phyloP scores from a whole-genome alignment of 2,329 filamentous ascomycete species.

The Myriosclerotinia scirpicola region DNA sequence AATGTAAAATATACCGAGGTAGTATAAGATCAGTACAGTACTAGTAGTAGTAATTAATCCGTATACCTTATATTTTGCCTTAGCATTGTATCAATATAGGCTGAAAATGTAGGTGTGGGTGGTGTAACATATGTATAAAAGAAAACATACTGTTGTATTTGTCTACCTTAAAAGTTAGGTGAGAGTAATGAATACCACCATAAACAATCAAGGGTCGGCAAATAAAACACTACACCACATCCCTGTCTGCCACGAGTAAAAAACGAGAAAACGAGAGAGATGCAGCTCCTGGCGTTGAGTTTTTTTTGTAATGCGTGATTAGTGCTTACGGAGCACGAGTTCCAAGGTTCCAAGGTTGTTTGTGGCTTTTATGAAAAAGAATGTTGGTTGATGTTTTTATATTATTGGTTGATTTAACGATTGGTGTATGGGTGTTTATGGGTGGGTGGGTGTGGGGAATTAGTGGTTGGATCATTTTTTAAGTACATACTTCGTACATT shows the following conservation, averaged over 20 bases:
- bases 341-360: not conserved
- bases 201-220: not conserved
- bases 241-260: constrained; percentile 18
- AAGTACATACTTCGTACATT: no score
- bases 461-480: not conserved
- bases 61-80: no score
- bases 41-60: no score
- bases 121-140: no score
- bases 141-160: no score
- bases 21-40: no score
- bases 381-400: not conserved
- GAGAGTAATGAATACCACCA: no score
- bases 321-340: not conserved
- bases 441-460: not conserved
- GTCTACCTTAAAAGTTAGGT: no score
- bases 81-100: no score
- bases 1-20: no score
- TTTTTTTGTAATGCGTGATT: no score
- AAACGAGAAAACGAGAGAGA: constrained; percentile 17
- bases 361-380: constrained; percentile 8
- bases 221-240: not conserved
- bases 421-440: not conserved
- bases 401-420: not conserved
- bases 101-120: no score
- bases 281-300: constrained; percentile 7